Percentiles rank a stretch among this genome's conserved stretches.
Conservation (phyloP, 345 rosid genomes). For the Moricandia moricandioides region DNA sequence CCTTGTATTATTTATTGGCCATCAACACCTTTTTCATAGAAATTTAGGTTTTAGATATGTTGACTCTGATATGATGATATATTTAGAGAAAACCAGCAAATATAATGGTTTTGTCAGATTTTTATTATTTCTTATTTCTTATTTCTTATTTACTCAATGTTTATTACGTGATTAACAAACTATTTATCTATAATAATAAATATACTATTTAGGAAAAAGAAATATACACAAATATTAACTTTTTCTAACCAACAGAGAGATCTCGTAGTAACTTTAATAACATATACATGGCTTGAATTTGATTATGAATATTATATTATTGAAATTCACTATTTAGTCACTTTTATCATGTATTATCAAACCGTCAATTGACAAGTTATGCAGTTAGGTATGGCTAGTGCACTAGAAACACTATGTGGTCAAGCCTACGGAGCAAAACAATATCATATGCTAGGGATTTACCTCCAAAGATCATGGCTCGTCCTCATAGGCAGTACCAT, state of each 20-base stretch:
- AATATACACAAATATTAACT: neutral
- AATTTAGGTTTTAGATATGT: neutral
- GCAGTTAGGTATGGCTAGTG: slow-evolving; percentile 82
- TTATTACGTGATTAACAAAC: neutral
- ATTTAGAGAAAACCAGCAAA: neutral
- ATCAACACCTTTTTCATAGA: no score
- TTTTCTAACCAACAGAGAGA: neutral
- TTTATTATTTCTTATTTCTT: no score
- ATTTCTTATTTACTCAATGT: neutral
- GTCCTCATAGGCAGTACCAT: slow-evolving; percentile 38
- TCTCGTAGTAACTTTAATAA: neutral
- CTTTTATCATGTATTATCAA: neutral
- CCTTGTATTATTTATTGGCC: no score
- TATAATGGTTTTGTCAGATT: neutral
- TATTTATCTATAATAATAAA: no score
- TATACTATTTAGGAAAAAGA: neutral
- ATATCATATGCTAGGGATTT: slow-evolving; percentile 70
- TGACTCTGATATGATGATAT: neutral
- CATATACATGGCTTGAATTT: neutral
- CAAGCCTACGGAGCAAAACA: slow-evolving; percentile 74
- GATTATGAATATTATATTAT: neutral
- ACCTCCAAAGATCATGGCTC: slow-evolving; percentile 79
- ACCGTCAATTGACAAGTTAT: neutral
- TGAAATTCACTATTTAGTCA: neutral
- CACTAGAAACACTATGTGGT: slow-evolving; percentile 75